Conservation (phyloP, 2,329 filamentous ascomycete genomes). For the Magnaporthales sp. region DNA sequence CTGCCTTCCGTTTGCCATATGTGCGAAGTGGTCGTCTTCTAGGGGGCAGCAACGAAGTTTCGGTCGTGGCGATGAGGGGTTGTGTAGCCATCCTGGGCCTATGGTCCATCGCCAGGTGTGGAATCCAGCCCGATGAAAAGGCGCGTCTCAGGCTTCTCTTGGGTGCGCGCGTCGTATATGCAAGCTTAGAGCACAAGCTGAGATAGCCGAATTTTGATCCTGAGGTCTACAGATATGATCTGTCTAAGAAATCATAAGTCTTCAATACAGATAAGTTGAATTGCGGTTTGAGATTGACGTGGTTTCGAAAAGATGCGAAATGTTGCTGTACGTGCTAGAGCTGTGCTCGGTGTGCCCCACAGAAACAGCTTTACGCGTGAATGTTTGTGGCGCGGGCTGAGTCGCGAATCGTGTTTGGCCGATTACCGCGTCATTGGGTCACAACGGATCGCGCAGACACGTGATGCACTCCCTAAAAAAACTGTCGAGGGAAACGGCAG, state of each 20-base stretch:
- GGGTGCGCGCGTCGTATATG: not conserved
- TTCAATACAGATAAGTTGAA: not conserved
- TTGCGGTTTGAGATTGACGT: not conserved
- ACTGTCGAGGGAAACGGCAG: not conserved
- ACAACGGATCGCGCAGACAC: not conserved
- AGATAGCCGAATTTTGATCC: not conserved
- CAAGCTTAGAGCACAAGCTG: not conserved
- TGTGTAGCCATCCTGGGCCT: not conserved
- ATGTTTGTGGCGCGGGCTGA: not conserved
- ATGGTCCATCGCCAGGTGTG: not conserved
- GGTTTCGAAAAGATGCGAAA: not conserved
- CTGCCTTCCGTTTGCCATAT: slow-evolving; percentile 3
- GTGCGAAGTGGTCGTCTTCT: slow-evolving; percentile 1
- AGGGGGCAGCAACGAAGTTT: not conserved
- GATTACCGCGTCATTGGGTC: not conserved
- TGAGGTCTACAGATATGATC: too few relatives aligned
- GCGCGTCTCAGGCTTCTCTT: not conserved
- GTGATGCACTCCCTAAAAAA: not conserved
- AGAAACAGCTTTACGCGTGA: not conserved
- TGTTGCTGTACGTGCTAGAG: not conserved
- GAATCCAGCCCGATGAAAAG: not conserved
- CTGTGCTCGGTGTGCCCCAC: not conserved
- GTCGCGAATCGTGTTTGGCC: not conserved
- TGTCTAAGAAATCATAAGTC: not conserved
- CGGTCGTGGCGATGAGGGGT: not conserved